Base-by-base conservation (phyloP, 2,329 filamentous ascomycete species). In the Alternaria postmessia region DNA sequence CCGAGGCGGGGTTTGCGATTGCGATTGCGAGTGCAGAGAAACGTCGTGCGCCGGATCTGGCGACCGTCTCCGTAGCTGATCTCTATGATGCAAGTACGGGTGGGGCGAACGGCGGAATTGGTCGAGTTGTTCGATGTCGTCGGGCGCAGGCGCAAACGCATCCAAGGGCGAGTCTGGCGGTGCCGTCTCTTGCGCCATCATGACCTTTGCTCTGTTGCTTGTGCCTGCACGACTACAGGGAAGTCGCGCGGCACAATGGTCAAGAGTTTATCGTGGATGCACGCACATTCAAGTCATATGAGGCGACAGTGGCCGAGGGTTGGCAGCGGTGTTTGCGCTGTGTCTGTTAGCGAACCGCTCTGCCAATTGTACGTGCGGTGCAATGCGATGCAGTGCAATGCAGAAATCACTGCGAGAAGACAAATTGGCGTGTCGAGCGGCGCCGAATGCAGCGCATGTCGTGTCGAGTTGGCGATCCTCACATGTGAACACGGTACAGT, bases 81-180 rank as follows among this genome's bases (percentile, higher is more conserved):
- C 63, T 43, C 68, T 64, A 39, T 71, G 75, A 38, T 74, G 76
- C 41, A 75, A 71, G 60, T 79, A 79, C 14, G 77, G 77, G 51
- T 79, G 76, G 24, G 77, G 77, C 8, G 76, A 78, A 51, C 77
- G 76, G 41, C 75, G 75, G 56, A 78, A 76, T 30, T 77, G 65
- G 57, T 76, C 71, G 56, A 78, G 70, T 16, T 70, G 47, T 65
- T 76, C 72, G 14, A 72, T 59, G 39, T 76, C 75, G 26, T 64
- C 59, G 14, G 60, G 14, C 36, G 67, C 49, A 36, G 57, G 68
- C 54, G 62, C 49, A 36, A 57, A 67, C 54, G 62, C 61, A 55
- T 73, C 68, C 24, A 66, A 59, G 51, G 66, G 66, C 54, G 59
- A 30, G 34, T 69, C 66, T 51, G 59, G 57, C 20, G 60, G 62